These are phyloP conservation scores for Chamaecyparis obtusa DNA, from an alignment of 75 land plant genomes.

Conservation along the genomic window DNA sequence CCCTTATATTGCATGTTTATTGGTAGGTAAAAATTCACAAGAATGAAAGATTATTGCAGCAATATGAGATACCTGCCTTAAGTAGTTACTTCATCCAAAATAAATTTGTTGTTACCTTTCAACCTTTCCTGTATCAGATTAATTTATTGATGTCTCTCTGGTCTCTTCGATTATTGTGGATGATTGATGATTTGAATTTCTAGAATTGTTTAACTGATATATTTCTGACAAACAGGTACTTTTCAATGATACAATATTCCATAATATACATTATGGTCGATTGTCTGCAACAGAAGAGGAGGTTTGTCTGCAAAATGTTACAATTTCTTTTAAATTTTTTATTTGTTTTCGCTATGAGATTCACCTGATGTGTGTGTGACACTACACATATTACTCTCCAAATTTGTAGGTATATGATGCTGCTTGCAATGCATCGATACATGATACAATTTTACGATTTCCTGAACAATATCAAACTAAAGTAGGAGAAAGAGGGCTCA, in stretches of 20 bases:
- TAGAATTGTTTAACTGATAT: neutral
- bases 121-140: neutral
- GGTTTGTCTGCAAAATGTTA: slow-evolving; percentile 36
- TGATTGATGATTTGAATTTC: neutral
- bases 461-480: slow-evolving; percentile 80
- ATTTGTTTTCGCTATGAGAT: neutral
- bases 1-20: neutral
- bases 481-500: slow-evolving; percentile 96
- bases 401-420: slow-evolving; percentile 83
- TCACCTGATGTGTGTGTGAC: neutral
- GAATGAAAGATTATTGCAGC: neutral
- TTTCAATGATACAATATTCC: slow-evolving; percentile 94
- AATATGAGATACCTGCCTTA: neutral
- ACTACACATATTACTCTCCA: slow-evolving; percentile 2
- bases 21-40: neutral
- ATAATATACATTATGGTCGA: slow-evolving; percentile 93
- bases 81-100: neutral
- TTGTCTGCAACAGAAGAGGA: slow-evolving; percentile 88
- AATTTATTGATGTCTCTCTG: neutral
- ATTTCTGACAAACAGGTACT: slow-evolving; percentile 55
- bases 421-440: slow-evolving; percentile 86
- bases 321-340: neutral
- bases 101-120: neutral
- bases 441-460: slow-evolving; percentile 88
- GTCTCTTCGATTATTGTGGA: neutral